Evolutionary conservation across 2,329 filamentous ascomycete genomes (phyloP).

Genomic region (Penicillium sp.): DNA sequence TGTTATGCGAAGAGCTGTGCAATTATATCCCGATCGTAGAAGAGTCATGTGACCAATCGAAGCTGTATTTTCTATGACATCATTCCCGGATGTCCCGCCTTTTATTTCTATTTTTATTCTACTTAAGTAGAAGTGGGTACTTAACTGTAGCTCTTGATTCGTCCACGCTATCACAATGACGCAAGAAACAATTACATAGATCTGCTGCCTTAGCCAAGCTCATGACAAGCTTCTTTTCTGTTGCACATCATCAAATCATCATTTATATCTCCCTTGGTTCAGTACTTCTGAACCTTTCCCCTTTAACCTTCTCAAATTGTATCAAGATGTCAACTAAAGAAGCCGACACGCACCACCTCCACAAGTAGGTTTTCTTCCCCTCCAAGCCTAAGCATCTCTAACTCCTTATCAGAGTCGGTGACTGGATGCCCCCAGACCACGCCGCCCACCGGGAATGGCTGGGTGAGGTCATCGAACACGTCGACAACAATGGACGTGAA

Average conservation of each 20-base stretch:
- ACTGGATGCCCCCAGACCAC: conserved; percentile 61
- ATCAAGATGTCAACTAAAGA: conserved; percentile 1
- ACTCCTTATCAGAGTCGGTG: conserved; percentile 42
- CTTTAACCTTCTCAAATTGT: not conserved
- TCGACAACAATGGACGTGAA: conserved; percentile 47
- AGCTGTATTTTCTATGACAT: no score
- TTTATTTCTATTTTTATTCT: no score
- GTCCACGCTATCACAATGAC: not conserved
- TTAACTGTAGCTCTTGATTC: no score
- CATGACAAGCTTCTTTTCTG: not conserved
- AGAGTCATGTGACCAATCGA: no score
- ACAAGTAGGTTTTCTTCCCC: conserved; percentile 8
- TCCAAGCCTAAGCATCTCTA: not conserved
- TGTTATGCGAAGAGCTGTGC: no score
- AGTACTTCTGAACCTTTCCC: not conserved
- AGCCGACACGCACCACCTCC: conserved; percentile 11
- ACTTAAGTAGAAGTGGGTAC: no score
- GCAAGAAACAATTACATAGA: conserved; percentile 1
- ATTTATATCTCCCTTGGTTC: not conserved
- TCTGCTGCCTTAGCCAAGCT: conserved; percentile 3
- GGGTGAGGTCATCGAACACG: conserved; percentile 50
- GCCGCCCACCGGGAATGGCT: conserved; percentile 61
- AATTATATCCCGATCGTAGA: no score
- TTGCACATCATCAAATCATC: not conserved
- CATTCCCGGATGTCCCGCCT: no score